Evolutionary conservation across 2,329 filamentous ascomycete species (phyloP), one percentile per base, ranked within the genome.

Genomic region (Trichoderma atroviride): DNA sequence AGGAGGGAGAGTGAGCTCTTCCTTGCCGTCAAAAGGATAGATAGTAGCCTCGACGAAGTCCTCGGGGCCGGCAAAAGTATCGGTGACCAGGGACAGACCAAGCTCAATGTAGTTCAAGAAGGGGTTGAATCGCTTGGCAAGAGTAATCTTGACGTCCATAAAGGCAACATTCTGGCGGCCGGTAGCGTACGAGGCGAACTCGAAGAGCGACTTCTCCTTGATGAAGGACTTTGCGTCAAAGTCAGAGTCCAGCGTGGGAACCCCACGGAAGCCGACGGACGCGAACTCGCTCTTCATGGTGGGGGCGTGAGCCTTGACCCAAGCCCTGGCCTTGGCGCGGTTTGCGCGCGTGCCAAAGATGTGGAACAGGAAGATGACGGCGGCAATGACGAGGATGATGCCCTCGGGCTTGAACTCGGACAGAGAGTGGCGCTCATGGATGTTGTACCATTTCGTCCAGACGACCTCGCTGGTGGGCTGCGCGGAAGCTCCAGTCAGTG

Each of bases 401-500:
- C 92, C 91, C 83, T 99, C 96, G 76, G 91, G 87, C 82, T 89
- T 89, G 86, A 99, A 99, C 80, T 99, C 96, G 76, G 86, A 86
- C 70, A 91, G 83, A 31, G 89, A 89, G 76, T 94, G 90, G 77
- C 96, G 93, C 87, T 98, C 94, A 87, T 97, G 96, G 71, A 98
- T 85, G 69, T 94, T 93, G 83, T 98, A 99, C 96, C 96, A 99
- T 84, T 93, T 93, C 63, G 94, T 97, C 81, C 91, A 97, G 16
- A 92, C 92, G 31, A 85, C 83, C 5, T 69, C 63, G 50, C 61
- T 79, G 56, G 83, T 83, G 70, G 86, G 84, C 22, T 81, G 78
- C 35, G 83, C 78, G 60, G 81, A 79, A 53, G 83, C 79, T 31
- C 81, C 80, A 43, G 79, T 81, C 70, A 85, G 79, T 69, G 84